phyloP scores from a whole-genome alignment of 1,139 yeast genomes.

The Taphrina pruni region DNA sequence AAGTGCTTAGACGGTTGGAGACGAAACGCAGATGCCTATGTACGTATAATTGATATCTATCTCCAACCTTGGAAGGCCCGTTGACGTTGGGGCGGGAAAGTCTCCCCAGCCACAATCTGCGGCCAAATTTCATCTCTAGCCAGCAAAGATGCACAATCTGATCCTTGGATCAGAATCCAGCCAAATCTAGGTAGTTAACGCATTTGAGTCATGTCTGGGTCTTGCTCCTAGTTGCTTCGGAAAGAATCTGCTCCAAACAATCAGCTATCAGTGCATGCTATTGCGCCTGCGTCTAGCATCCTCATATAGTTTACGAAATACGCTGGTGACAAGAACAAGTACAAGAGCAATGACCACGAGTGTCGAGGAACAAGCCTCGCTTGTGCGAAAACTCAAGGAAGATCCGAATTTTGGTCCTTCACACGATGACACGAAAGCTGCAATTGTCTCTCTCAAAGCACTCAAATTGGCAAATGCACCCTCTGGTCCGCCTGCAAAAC shows the following conservation, averaged over 20 bases:
- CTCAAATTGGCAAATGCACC: constrained; percentile 25
- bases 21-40: no score
- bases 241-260: no score
- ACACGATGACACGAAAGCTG: constrained; percentile 36
- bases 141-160: background rate
- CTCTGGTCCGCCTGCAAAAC: constrained; percentile 1
- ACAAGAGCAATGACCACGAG: constrained; percentile 21
- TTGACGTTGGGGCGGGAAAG: background rate
- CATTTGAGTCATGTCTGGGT: no score
- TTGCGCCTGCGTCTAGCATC: constrained; percentile 6
- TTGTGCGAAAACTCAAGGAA: constrained; percentile 32
- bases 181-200: no score
- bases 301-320: background rate
- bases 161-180: no score
- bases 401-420: constrained; percentile 31
- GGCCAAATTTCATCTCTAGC: constrained; percentile 7
- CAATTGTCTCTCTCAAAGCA: constrained; percentile 16
- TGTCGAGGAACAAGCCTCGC: constrained; percentile 30
- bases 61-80: no score
- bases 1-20: no score
- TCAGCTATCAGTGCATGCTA: constrained; percentile 18
- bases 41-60: no score
- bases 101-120: background rate
- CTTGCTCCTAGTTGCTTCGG: no score
- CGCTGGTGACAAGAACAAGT: no score